Evolutionary conservation across 306 rosid species (phyloP).

Genomic region (Glycine latifolia): DNA sequence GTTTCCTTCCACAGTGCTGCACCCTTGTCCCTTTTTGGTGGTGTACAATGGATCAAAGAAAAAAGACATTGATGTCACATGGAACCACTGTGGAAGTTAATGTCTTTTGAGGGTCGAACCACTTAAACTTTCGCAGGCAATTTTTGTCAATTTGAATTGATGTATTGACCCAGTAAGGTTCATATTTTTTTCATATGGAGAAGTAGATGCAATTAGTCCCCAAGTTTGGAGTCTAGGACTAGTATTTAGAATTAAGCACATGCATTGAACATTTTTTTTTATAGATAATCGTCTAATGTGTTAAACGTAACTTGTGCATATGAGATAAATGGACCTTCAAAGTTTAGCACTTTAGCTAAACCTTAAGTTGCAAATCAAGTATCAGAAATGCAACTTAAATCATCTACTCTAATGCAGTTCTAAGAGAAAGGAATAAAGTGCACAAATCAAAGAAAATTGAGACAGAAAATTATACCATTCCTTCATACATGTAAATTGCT

Average conservation of each 20-base stretch:
- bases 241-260: constrained; percentile 2
- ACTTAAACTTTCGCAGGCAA: background rate
- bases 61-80: too few species aligned
- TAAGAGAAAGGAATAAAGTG: constrained; percentile 16
- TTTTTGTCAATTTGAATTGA: background rate
- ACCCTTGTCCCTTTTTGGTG: background rate
- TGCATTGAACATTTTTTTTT: background rate
- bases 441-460: constrained; percentile 18
- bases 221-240: background rate
- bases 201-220: background rate
- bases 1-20: background rate
- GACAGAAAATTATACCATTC: constrained; percentile 67
- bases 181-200: background rate
- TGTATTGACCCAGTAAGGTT: background rate
- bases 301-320: background rate
- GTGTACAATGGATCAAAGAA: background rate
- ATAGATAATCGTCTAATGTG: background rate
- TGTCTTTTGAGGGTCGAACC: background rate
- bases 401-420: background rate
- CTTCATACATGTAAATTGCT: constrained; percentile 75
- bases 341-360: constrained; percentile 27
- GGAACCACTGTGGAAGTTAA: background rate
- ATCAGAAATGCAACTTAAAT: constrained; percentile 2
- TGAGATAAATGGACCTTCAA: background rate
- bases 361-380: constrained; percentile 24